These are phyloP conservation scores for Trypanosoma platydactyli DNA, from an alignment of 208 protist genomes.

Conservation along the genomic window DNA sequence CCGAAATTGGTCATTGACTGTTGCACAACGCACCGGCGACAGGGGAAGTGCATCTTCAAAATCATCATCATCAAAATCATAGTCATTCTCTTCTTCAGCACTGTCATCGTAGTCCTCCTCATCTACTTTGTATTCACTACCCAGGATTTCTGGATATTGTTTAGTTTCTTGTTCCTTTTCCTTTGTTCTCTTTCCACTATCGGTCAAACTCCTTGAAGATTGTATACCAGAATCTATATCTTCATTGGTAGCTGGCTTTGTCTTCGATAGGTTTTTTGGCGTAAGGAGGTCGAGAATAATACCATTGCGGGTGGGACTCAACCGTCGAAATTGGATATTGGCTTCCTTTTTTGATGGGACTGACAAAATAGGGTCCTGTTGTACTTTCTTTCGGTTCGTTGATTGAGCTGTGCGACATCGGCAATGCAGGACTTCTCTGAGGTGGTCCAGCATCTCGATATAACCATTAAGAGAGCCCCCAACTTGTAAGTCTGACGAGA, in stretches of 20 bases:
- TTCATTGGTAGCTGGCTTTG: not conserved
- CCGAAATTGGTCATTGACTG: conserved; percentile 59
- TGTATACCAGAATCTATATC: not conserved
- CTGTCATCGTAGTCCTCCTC: conserved; percentile 7
- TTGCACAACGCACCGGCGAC: conserved; percentile 56
- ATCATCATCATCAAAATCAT: conserved; percentile 64
- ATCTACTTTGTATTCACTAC: not conserved
- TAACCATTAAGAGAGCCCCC: conserved; percentile 64
- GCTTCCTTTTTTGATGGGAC: not conserved
- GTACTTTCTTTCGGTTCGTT: not conserved
- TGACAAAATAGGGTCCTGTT: not conserved
- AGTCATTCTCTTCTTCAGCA: conserved; percentile 21
- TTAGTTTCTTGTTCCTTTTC: not conserved
- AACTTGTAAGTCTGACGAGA: not conserved
- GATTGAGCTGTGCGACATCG: not conserved
- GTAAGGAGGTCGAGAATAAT: conserved; percentile 3
- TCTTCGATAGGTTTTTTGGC: not conserved
- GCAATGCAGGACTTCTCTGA: conserved; percentile 66
- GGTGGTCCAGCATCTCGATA: conserved; percentile 81
- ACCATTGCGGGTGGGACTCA: not conserved
- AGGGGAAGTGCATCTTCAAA: conserved; percentile 83
- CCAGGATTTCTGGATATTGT: not conserved
- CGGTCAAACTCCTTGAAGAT: not conserved
- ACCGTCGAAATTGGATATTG: not conserved
- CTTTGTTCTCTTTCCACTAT: not conserved